These are phyloP conservation scores for Saturnispora ahearnii DNA, from an alignment of 805 yeast species.

Conservation along the genomic window DNA sequence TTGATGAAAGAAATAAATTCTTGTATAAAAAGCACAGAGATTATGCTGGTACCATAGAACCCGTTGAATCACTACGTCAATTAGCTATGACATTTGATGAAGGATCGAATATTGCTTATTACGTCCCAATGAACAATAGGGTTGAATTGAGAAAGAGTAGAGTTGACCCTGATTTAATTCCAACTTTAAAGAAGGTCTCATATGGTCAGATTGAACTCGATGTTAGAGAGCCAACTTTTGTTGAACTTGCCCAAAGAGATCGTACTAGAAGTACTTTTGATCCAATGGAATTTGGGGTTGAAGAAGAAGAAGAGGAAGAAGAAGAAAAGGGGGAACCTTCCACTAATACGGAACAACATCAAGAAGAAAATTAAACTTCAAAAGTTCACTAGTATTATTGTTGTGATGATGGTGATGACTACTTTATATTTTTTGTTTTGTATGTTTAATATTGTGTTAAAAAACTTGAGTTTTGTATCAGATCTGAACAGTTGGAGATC, in stretches of 20 bases:
- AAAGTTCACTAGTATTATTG: not conserved
- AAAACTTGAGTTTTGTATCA: not conserved
- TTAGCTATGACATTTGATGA: slow-evolving; percentile 55
- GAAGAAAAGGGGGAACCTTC: not conserved
- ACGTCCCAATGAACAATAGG: slow-evolving; percentile 69
- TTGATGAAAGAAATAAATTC: slow-evolving; percentile 31
- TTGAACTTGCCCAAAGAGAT: slow-evolving; percentile 62
- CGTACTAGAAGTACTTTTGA: slow-evolving; percentile 59
- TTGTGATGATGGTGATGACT: not conserved
- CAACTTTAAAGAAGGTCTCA: slow-evolving; percentile 47
- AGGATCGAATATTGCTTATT: slow-evolving; percentile 52
- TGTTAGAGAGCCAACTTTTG: slow-evolving; percentile 64
- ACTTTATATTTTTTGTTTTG: not conserved
- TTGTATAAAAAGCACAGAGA: slow-evolving; percentile 63
- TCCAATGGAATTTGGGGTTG: slow-evolving; percentile 68
- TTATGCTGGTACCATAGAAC: slow-evolving; percentile 58
- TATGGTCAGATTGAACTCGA: slow-evolving; percentile 53
- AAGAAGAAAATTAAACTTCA: not conserved
- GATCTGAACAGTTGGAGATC: not conserved
- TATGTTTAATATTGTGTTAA: not conserved
- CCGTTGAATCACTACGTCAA: slow-evolving; percentile 47
- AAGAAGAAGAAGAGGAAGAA: slow-evolving; percentile 27
- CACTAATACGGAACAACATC: not conserved
- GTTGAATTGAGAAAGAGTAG: slow-evolving; percentile 81
- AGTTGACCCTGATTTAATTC: slow-evolving; percentile 49